These are phyloP conservation scores for Papiliotrema nemorosa DNA, from an alignment of 1,284 basidiomycete genomes.

Conservation along the genomic window DNA sequence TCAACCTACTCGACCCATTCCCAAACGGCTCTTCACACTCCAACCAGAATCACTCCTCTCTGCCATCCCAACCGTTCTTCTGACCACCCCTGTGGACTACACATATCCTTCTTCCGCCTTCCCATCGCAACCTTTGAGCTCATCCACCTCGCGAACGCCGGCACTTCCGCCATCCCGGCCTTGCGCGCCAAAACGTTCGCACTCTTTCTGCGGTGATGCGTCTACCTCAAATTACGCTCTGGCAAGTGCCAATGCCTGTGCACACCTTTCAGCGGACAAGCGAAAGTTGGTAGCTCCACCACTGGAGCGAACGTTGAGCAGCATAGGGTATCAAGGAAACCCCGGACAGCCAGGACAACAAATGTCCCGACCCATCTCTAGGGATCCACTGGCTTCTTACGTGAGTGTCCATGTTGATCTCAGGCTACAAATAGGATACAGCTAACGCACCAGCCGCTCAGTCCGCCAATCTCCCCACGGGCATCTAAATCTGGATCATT, in stretches of 20 bases:
- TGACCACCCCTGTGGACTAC: not conserved
- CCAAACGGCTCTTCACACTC: slow-evolving; percentile 1
- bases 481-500: too few relatives aligned
- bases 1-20: not conserved
- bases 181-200: slow-evolving; percentile 1
- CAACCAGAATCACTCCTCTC: too few relatives aligned
- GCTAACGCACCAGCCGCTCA: not conserved
- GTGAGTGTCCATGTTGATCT: too few relatives aligned
- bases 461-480: not conserved
- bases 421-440: too few relatives aligned
- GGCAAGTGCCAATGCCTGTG: not conserved
- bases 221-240: slow-evolving; percentile 5
- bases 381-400: too few relatives aligned
- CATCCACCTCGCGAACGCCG: too few relatives aligned
- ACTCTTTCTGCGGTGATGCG: slow-evolving; percentile 4
- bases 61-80: not conserved
- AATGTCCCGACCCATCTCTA: not conserved
- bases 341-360: not conserved
- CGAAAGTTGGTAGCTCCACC: slow-evolving; percentile 1
- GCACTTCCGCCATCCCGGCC: not conserved
- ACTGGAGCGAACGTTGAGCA: slow-evolving; percentile 7
- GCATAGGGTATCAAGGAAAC: slow-evolving; percentile 1
- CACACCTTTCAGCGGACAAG: slow-evolving; percentile 1
- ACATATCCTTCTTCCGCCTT: not conserved
- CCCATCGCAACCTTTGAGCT: not conserved